phyloP scores from a whole-genome alignment of 2,329 filamentous ascomycete species.

The Aspergillus sp. region DNA sequence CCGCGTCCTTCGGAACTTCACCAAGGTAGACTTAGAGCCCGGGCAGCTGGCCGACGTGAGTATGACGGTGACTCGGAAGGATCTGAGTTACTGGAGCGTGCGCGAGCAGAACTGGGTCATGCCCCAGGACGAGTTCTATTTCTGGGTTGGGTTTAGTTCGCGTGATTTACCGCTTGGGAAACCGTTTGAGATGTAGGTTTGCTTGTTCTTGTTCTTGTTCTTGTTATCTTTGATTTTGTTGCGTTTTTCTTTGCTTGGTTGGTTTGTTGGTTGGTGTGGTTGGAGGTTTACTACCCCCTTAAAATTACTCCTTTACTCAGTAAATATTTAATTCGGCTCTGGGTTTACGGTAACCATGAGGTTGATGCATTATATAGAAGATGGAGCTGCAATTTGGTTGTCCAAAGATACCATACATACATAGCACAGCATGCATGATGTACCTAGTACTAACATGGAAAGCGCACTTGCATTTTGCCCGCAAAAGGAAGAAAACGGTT shows the following conservation, averaged over 20 bases:
- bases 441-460: neutral
- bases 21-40: conserved; percentile 62
- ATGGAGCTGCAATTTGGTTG: neutral
- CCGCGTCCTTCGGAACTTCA: conserved; percentile 65
- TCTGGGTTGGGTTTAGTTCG: conserved; percentile 40
- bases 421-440: neutral
- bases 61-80: conserved; percentile 64
- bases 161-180: conserved; percentile 32
- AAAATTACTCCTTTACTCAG: neutral
- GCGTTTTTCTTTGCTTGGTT: too few species aligned
- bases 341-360: neutral
- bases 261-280: neutral
- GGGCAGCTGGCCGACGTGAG: conserved; percentile 56
- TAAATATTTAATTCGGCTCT: neutral
- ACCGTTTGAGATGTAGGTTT: conserved; percentile 15
- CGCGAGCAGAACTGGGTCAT: conserved; percentile 68
- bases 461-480: neutral
- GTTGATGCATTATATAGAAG: neutral
- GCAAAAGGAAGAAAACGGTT: neutral
- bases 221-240: too few species aligned
- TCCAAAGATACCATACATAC: neutral
- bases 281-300: too few species aligned
- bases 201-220: neutral
- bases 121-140: conserved; percentile 42
- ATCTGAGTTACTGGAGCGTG: conserved; percentile 73